Evolutionary conservation across 495 filamentous ascomycete genomes (phyloP), one percentile per base, ranked within the genome.

Genomic region (Lentithecium fluviatile): DNA sequence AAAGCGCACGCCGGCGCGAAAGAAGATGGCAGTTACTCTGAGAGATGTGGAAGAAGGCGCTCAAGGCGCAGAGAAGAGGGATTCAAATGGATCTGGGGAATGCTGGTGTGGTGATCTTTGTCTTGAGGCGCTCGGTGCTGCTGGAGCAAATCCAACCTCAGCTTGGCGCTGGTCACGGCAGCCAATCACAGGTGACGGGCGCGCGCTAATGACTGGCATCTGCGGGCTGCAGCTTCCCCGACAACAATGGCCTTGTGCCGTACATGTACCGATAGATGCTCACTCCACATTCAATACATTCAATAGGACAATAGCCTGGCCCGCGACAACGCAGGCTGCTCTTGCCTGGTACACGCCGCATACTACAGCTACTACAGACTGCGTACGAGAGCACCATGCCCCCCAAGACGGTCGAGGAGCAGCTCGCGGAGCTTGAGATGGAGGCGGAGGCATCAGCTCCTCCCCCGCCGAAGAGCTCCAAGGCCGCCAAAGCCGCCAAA

Each of bases 401-500:
- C 7, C 45, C 45, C 11, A 68, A 68, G 56, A 68, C 65, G 15
- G 51, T 68, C 50, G 65, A 68, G 52, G 65, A 68, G 52, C 60
- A 68, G 65, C 65, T 68, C 23, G 65, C 65, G 5, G 65, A 68
- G 65, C 65, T 68, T 10, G 65, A 68, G 29, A 57, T 61, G 50
- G 60, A 56, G 50, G 65, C 60, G 1, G 60, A 60, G 37, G 57
- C 60, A 20, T 45, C 60, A 21, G 60, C 60, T 19, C 32, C 60
- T 17, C 60, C 65, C 34, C 65, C 65, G 43, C 60, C 60, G 34
- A 71, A 67, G 52, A 60, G 53, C 68, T 52, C 49, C 62, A 72
- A 65, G 70, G 38, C 69, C 75, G 62, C 29, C 29, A 32, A 32
- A 32, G 29, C 29, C 29, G 29, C 79, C 77, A 73, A 64, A 74